Evolutionary conservation across 1,139 yeast genomes (phyloP).

Genomic region (Fermentozyma sake): DNA sequence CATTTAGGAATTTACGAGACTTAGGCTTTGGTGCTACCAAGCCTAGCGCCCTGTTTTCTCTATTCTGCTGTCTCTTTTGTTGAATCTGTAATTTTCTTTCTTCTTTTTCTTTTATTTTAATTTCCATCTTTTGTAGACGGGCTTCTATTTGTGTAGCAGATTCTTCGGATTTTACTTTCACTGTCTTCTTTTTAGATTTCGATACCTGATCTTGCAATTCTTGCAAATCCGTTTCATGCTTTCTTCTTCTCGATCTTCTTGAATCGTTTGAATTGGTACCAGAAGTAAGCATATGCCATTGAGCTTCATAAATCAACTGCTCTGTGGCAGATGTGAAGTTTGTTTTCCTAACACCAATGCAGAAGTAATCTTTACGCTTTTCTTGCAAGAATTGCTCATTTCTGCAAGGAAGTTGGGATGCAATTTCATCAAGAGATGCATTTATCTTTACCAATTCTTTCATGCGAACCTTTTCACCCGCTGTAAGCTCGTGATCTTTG

Average conservation of each 20-base stretch:
- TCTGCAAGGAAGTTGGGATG: constrained; percentile 11
- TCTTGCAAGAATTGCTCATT: constrained; percentile 14
- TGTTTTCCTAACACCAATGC: constrained; percentile 21
- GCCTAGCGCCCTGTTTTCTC: constrained; percentile 1
- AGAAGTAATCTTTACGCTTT: constrained; percentile 17
- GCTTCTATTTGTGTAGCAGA: too few relatives aligned
- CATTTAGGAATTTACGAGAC: too few relatives aligned
- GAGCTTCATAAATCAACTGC: constrained; percentile 33
- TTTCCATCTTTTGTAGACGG: constrained; percentile 4
- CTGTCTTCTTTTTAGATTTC: background rate
- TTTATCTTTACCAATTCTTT: constrained; percentile 4
- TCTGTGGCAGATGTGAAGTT: constrained; percentile 27
- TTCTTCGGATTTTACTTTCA: constrained; percentile 3
- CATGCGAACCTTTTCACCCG: constrained; percentile 8
- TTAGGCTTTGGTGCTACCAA: too few relatives aligned
- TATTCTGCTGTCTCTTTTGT: constrained; percentile 1
- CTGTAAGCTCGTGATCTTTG: constrained; percentile 6
- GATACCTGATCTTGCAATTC: constrained; percentile 2
- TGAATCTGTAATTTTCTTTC: constrained; percentile 1
- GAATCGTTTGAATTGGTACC: constrained; percentile 10
- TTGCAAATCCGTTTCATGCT: constrained; percentile 6
- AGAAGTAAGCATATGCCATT: constrained; percentile 28
- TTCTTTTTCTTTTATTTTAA: constrained; percentile 5
- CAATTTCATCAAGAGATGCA: constrained; percentile 3
- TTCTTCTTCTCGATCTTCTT: constrained; percentile 9